phyloP scores from a whole-genome alignment of 176 grass and related monocot genomes.

The Eragrostis curvula region DNA sequence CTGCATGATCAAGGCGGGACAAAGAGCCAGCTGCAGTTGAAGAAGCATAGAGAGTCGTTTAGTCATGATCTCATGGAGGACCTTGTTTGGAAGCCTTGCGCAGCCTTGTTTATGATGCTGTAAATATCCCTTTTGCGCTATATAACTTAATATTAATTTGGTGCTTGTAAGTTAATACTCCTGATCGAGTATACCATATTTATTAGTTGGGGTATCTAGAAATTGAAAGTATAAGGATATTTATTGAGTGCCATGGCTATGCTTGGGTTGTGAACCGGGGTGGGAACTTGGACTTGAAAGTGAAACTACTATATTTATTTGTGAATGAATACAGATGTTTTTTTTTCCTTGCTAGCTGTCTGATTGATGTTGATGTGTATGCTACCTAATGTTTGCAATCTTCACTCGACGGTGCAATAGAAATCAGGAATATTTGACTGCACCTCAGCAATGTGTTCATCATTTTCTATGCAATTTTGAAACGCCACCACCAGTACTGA shows the following conservation, averaged over 20 bases:
- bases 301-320: conserved; percentile 2
- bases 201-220: background rate
- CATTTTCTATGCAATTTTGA: too few relatives aligned
- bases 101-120: background rate
- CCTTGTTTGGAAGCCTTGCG: background rate
- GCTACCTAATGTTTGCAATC: too few relatives aligned
- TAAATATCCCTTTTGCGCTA: background rate
- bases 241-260: background rate
- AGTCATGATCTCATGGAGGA: background rate
- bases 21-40: conserved; percentile 3
- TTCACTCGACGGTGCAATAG: too few relatives aligned
- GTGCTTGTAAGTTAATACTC: conserved; percentile 9
- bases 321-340: background rate
- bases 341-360: background rate
- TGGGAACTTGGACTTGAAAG: background rate
- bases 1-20: conserved; percentile 18
- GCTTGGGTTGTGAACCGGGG: background rate
- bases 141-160: background rate
- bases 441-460: too few relatives aligned
- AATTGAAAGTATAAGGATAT: background rate
- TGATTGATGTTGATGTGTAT: background rate
- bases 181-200: background rate
- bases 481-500: too few relatives aligned
- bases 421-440: too few relatives aligned
- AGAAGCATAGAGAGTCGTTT: background rate